phyloP scores from a whole-genome alignment of 2,329 filamentous ascomycete species.

The Helicocarpus griseus region DNA sequence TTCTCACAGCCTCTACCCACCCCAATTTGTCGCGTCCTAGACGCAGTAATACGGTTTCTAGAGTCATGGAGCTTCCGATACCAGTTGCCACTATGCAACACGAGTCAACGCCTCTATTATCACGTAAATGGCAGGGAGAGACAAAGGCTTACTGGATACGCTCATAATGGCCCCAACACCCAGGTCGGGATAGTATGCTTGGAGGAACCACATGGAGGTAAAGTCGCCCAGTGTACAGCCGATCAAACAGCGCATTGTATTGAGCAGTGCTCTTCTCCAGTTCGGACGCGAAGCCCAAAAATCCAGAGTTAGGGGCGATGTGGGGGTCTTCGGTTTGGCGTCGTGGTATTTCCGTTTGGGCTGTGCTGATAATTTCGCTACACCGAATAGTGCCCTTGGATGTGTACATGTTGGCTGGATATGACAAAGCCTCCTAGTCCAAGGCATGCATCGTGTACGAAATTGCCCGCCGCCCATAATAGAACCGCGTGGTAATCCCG shows the following conservation, averaged over 20 bases:
- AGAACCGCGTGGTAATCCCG: no score
- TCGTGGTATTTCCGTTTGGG: not conserved
- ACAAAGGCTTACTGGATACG: slow-evolving; percentile 37
- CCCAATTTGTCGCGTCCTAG: slow-evolving; percentile 40
- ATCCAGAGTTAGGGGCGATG: slow-evolving; percentile 1
- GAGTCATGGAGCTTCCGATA: slow-evolving; percentile 41
- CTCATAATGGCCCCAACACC: slow-evolving; percentile 43
- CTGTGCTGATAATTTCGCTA: not conserved
- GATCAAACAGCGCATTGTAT: slow-evolving; percentile 46
- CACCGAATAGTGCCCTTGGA: not conserved
- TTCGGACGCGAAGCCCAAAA: slow-evolving; percentile 30
- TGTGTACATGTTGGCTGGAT: not conserved
- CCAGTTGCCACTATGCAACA: slow-evolving; percentile 40
- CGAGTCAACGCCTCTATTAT: slow-evolving; percentile 5
- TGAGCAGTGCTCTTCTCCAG: slow-evolving; percentile 45
- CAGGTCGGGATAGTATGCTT: slow-evolving; percentile 38
- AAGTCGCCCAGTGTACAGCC: slow-evolving; percentile 51
- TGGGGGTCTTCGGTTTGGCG: not conserved
- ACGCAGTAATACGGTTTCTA: slow-evolving; percentile 45
- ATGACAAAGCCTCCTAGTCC: not conserved
- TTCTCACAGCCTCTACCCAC: slow-evolving; percentile 40
- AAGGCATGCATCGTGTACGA: not conserved
- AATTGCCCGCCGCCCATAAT: not conserved
- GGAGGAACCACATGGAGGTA: slow-evolving; percentile 46
- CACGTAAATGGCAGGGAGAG: not conserved